Conservation (phyloP, 805 yeast genomes). For the Priceomyces melissophilus region DNA sequence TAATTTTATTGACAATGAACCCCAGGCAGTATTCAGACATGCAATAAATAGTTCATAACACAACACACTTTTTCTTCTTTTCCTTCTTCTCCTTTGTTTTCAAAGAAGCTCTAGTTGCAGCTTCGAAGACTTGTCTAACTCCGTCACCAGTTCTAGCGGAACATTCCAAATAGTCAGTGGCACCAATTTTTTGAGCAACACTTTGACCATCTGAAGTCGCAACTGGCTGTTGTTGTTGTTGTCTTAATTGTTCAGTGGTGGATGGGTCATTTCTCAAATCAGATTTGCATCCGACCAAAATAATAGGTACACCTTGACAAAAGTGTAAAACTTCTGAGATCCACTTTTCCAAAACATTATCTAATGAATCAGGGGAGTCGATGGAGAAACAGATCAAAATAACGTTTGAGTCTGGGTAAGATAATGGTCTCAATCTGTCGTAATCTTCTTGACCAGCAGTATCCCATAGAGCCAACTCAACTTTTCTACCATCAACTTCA, state of each 20-base stretch:
- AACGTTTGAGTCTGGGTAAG: constrained; percentile 91
- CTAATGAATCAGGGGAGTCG: constrained; percentile 87
- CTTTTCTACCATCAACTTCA: constrained; percentile 55
- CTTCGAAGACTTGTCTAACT: constrained; percentile 89
- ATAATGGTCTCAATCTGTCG: constrained; percentile 86
- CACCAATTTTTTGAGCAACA: constrained; percentile 88
- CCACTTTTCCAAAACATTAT: constrained; percentile 95
- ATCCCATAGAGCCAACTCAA: constrained; percentile 95
- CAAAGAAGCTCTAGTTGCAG: constrained; percentile 88
- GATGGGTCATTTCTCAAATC: constrained; percentile 82
- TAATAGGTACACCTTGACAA: constrained; percentile 92
- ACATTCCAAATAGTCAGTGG: constrained; percentile 83
- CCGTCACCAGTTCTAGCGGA: constrained; percentile 90
- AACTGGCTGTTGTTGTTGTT: constrained; percentile 78
- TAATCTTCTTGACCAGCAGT: constrained; percentile 98
- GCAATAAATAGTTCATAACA: constrained; percentile 44
- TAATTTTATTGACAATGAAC: too few species aligned
- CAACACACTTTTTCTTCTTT: constrained; percentile 68
- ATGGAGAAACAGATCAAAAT: constrained; percentile 88
- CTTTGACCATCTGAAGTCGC: constrained; percentile 77
- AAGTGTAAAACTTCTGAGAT: constrained; percentile 89
- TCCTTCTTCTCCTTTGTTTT: constrained; percentile 58
- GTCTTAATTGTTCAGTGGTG: constrained; percentile 70
- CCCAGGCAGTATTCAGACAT: constrained; percentile 1
- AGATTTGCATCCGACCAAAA: constrained; percentile 87